Percentiles rank a stretch among this genome's conserved stretches.
These are phyloP conservation scores for Logfia minima DNA, from an alignment of 129 eudicot species.

Conservation along the genomic window DNA sequence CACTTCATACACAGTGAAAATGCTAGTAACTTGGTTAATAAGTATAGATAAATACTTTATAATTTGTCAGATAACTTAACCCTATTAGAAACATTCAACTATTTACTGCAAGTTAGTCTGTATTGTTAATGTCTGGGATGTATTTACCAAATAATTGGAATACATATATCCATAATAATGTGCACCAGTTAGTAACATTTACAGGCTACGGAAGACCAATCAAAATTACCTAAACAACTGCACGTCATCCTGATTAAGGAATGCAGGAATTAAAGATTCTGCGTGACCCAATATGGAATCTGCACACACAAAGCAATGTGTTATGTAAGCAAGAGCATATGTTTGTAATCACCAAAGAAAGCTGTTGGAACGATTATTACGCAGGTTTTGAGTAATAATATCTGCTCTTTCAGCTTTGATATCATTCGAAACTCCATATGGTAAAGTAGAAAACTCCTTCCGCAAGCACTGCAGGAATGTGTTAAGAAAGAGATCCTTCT, in stretches of 20 bases:
- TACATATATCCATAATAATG: slow-evolving; percentile 11
- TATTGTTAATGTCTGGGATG: slow-evolving; percentile 17
- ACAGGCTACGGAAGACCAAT: slow-evolving; percentile 16
- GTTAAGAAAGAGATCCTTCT: slow-evolving; percentile 73
- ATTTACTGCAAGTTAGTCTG: slow-evolving; percentile 12
- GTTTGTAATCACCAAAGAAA: neutral
- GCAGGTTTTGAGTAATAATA: slow-evolving; percentile 58
- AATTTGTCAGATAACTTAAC: slow-evolving; percentile 8
- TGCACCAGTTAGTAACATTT: neutral
- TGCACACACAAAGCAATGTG: slow-evolving; percentile 40
- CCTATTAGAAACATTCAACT: slow-evolving; percentile 1
- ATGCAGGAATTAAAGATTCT: slow-evolving; percentile 77
- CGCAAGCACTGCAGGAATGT: slow-evolving; percentile 65
- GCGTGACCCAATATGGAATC: slow-evolving; percentile 91
- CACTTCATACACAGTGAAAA: slow-evolving; percentile 15
- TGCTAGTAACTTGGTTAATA: neutral
- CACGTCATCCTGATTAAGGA: slow-evolving; percentile 81
- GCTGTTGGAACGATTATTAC: slow-evolving; percentile 39
- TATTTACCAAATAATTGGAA: slow-evolving; percentile 15
- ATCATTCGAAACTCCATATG: slow-evolving; percentile 38
- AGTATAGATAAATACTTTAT: neutral
- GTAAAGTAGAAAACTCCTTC: slow-evolving; percentile 43
- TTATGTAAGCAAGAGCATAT: slow-evolving; percentile 27
- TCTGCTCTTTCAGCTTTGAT: slow-evolving; percentile 49
- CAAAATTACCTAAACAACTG: slow-evolving; percentile 79